Conservation (phyloP, 345 rosid genomes). For the Eucalyptus albens region DNA sequence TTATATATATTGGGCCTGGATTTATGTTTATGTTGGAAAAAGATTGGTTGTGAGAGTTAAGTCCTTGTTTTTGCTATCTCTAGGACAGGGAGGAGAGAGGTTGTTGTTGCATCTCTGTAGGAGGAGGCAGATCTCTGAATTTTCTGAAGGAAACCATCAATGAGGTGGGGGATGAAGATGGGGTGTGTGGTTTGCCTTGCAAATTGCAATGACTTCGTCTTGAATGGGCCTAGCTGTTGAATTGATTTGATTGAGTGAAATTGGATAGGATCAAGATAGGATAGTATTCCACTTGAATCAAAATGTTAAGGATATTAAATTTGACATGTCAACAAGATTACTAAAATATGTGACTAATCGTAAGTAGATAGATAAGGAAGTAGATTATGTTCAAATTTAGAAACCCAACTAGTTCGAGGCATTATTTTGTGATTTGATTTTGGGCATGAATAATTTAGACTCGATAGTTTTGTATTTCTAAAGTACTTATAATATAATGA, state of each 20-base stretch:
- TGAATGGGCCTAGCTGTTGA: not conserved
- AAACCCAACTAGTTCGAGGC: not conserved
- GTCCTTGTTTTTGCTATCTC: too few species aligned
- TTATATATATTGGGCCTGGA: too few species aligned
- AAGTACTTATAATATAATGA: too few species aligned
- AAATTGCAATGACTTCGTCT: not conserved
- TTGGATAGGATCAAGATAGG: not conserved
- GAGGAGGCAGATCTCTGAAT: too few species aligned
- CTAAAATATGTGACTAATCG: too few species aligned
- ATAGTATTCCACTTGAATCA: not conserved
- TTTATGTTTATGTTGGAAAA: too few species aligned
- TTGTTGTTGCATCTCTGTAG: too few species aligned
- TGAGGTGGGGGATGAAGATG: not conserved
- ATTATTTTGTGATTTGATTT: not conserved
- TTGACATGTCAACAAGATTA: too few species aligned
- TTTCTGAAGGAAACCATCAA: too few species aligned
- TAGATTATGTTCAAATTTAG: not conserved
- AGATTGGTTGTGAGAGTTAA: too few species aligned
- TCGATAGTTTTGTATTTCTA: not conserved
- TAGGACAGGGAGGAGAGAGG: too few species aligned
- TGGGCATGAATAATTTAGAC: accelerated
- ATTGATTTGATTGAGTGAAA: not conserved
- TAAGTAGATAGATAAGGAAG: too few species aligned
- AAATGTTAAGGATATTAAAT: not conserved
- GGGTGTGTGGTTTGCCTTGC: not conserved